Evolutionary conservation across 139 green algal species (phyloP).

Genomic region (Micractinium conductrix): DNA sequence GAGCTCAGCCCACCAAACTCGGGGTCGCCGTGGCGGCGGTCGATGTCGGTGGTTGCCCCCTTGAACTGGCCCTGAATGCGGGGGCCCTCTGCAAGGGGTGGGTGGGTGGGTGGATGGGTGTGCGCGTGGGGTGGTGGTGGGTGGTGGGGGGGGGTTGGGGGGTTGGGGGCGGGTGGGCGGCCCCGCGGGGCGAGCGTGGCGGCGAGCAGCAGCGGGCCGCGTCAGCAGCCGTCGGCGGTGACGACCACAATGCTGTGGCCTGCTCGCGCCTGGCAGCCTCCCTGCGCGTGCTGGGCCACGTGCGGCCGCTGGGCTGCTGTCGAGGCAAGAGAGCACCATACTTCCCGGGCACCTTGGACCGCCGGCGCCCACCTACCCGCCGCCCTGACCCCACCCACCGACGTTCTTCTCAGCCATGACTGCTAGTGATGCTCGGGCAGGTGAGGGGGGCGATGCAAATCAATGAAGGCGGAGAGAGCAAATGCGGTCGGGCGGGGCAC

Average conservation of each 20-base stretch:
- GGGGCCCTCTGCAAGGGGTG: background rate
- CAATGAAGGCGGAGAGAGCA: too few relatives aligned
- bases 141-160: background rate
- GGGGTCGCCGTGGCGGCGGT: constrained; percentile 37
- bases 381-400: background rate
- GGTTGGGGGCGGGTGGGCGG: background rate
- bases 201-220: too few relatives aligned
- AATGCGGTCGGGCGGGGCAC: too few relatives aligned
- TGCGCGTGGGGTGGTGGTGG: too few relatives aligned
- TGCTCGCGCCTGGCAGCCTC: background rate
- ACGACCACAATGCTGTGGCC: too few relatives aligned
- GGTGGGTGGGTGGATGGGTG: background rate
- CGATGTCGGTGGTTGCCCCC: constrained; percentile 40
- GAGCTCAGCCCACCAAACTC: constrained; percentile 27
- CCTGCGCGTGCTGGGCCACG: background rate
- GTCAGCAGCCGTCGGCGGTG: too few relatives aligned
- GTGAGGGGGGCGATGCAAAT: too few relatives aligned
- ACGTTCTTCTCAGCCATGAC: background rate
- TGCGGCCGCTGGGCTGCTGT: background rate
- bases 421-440: background rate
- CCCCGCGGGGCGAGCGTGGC: background rate
- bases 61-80: constrained; percentile 35
- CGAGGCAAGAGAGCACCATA: too few relatives aligned
- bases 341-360: too few relatives aligned
- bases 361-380: too few relatives aligned